These are phyloP conservation scores for Wallacemonas rigidus DNA, from an alignment of 208 protist genomes.

Conservation along the genomic window DNA sequence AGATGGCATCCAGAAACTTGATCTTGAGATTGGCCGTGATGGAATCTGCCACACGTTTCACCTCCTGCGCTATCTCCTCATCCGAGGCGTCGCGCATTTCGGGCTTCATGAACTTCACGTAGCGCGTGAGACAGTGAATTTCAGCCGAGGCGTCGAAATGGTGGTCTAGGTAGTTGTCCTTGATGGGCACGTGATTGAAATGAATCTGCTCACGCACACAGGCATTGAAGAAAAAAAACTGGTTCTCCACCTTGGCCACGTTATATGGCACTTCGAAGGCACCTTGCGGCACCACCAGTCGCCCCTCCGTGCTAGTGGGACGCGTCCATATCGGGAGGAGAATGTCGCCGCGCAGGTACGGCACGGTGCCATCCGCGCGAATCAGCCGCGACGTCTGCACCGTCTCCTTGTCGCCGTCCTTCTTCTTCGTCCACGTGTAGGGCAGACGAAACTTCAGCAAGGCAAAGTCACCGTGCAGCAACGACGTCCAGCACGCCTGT, in stretches of 20 bases:
- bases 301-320: conserved; percentile 95
- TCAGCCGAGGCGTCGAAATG: conserved; percentile 94
- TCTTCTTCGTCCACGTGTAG: conserved; percentile 77
- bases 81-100: conserved; percentile 35
- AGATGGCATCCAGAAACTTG: conserved; percentile 75
- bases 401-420: conserved; percentile 43
- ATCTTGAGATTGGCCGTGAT: conserved; percentile 75
- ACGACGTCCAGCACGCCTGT: conserved; percentile 92
- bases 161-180: conserved; percentile 85
- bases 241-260: conserved; percentile 83
- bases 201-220: conserved; percentile 88
- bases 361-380: conserved; percentile 72
- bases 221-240: conserved; percentile 97
- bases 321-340: conserved; percentile 95
- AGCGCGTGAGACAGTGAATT: conserved; percentile 83
- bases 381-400: conserved; percentile 60
- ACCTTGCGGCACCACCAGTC: conserved; percentile 88
- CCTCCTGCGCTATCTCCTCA: conserved; percentile 43
- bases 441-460: conserved; percentile 97
- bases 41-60: conserved; percentile 53
- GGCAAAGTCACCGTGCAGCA: conserved; percentile 82
- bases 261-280: conserved; percentile 69
- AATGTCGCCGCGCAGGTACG: conserved; percentile 90
- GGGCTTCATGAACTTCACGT: conserved; percentile 70
- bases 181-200: conserved; percentile 84